Evolutionary conservation across 371 early-diverging fungal genomes (phyloP), one percentile per base, ranked within the genome.

Genomic region (Mucor velutinosus): DNA sequence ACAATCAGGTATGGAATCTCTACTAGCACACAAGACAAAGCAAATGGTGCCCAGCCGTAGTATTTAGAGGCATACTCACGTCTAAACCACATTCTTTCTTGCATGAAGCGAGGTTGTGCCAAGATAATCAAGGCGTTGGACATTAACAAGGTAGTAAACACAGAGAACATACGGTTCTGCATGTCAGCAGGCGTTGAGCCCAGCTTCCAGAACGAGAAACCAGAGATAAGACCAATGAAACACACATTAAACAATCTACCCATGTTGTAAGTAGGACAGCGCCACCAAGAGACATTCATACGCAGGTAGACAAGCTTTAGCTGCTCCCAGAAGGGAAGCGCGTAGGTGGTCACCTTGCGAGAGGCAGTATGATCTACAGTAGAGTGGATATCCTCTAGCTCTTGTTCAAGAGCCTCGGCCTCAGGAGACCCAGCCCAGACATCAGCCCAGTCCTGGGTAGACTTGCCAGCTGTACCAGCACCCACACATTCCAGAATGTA

Each of bases 191-290:
- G 74, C n/a, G 88, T 75, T 59, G 76, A 21, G 10, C 77, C 76
- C 3, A 87, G 72, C 41, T 89, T 85, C 85, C 82, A 90, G 74
- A 88, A 94, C 6, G 92, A 82, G 79, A 94, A 89, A 19, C 92
- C 93, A 62, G 89, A 82, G 32, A 90, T 77, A 7, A 91, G 76
- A 11, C 84, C 88, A 65, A 80, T 76, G 60, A 84, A 69, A 66
- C 73, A 60, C 55, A 80, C 76, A 60, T 81, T 80, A 51, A 78
- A 76, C 59, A 86, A 62, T 62, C 88, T 86, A 55, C 89, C 89
- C 70, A 89, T 78, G 71, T 91, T 91, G 78, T 89, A 91, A 33
- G 76, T 61, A 53, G 89, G 88, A 33, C 81, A 78, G 29, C 91
- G 82, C 88, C 88, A 91, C 78, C 81, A 90, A 30, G 85, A 79